Evolutionary conservation across 2,329 filamentous ascomycete species (phyloP), one percentile per base, ranked within the genome.

Genomic region (Venturia aucupariae): DNA sequence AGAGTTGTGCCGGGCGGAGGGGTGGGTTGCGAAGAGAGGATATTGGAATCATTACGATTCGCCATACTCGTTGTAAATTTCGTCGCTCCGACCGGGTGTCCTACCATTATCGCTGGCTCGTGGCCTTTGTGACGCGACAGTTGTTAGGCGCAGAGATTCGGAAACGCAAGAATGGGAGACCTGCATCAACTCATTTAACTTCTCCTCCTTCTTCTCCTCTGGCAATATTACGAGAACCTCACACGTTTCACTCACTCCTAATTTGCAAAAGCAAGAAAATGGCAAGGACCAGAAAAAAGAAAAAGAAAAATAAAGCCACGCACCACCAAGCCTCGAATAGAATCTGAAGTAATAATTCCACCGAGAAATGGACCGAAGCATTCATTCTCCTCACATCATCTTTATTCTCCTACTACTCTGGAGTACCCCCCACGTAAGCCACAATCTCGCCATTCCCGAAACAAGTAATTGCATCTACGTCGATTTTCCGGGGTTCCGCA

Each of bases 401-500:
- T 27, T 27, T 13, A 54, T 54, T n/a, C 51, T 15, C 51, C 51
- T n/a, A n/a, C n/a, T n/a, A n/a, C n/a, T n/a, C n/a, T n/a, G n/a
- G n/a, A n/a, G n/a, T n/a, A 35, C 51, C 51, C 48, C 51, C 51
- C n/a, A 27, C 10, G 22, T 22, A 51, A 51, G 51, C 51, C 51
- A 57, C 51, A 57, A 35, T 35, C 27, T 57, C 27, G 30, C 27
- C 27, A 35, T 22, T 22, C 59, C 35, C 11, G 17, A 32, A 17
- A 24, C 5, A 27, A 19, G 32, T 17, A 22, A 39, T 10, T 42
- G 24, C 35, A 41, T 39, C 35, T 27, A 19, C 39, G 57, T n/a
- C 17, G 57, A 61, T 46, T 22, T 39, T 27, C 59, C 42, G 51
- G 51, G 51, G 51, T 51, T 22, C 51, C 51, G 51, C 51, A 55